A percentile compares a stretch with the other conserved stretches of the same genome.
These are phyloP conservation scores for Penicillium freii DNA, from an alignment of 2,329 filamentous ascomycete genomes.

Conservation along the genomic window DNA sequence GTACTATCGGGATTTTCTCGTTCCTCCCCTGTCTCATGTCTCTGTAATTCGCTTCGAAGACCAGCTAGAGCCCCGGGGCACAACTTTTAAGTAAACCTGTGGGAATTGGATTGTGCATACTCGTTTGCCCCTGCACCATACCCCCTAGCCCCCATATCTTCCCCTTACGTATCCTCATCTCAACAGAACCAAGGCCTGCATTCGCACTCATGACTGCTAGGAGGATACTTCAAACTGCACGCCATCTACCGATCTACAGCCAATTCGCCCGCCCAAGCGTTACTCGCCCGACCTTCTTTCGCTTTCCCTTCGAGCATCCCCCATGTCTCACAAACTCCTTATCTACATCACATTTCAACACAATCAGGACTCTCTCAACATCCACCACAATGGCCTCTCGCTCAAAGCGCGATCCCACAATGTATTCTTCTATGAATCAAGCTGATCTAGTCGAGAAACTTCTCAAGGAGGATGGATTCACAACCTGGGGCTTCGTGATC, in stretches of 20 bases:
- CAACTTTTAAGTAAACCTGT: too few species aligned
- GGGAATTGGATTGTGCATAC: too few species aligned
- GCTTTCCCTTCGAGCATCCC: neutral
- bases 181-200: too few species aligned
- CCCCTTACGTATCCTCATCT: too few species aligned
- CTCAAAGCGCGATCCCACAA: neutral
- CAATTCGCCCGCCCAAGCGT: neutral
- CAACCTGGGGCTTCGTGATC: neutral
- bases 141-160: too few species aligned
- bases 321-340: neutral
- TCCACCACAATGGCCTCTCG: neutral
- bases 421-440: neutral
- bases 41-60: too few species aligned
- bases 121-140: too few species aligned
- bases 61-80: too few species aligned
- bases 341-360: constrained; percentile 1
- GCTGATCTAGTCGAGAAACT: neutral
- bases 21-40: too few species aligned
- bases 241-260: constrained; percentile 1
- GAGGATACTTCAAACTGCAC: neutral
- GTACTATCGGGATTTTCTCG: too few species aligned
- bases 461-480: neutral
- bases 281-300: neutral
- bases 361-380: neutral
- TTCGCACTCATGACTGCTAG: neutral